Base-by-base conservation (phyloP, 2,329 filamentous ascomycete species). In the Fusarium sp. region DNA sequence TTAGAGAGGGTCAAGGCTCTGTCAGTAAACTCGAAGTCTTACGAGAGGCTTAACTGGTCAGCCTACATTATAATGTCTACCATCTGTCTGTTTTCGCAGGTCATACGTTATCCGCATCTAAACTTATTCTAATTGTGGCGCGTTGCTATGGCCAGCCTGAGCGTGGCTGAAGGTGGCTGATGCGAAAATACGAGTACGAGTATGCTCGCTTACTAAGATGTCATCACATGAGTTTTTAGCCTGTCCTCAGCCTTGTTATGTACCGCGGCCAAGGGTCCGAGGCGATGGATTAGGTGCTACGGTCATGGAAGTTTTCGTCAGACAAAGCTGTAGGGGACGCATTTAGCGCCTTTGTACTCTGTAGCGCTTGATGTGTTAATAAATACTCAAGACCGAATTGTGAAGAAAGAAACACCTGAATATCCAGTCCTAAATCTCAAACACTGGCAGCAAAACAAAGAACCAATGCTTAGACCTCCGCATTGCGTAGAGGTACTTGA, bases 221-320 rank as follows among this genome's bases (percentile, higher is more conserved):
- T 62, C 59, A 67, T 53, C 52, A 61, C 53, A 56, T 63, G 49
- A 64, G 58, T 40, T 40, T 24, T 36, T 28, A 40, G 31, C 41
- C 39, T 49, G 39, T 52, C 43, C 34, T 47, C 60, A 67, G 41
- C 62, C 55, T 58, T 45, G 52, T 43, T 48, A 31, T n/a, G 47
- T 51, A 29, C 31, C 13, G 4, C 40, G 15, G 24, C 42, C 44
- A 42, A 39, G 39, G 46, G n/a, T 41, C 25, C 22, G 19, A 24
- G 10, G 26, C 28, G 15, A 31, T 8, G 19, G 19, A 19, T 19
- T 19, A 19, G 19, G 19, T 19, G 19, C 19, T 19, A 3, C 19
- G 19, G 19, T 19, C 19, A 19, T 19, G 19, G 19, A 19, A 19
- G 19, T 19, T 19, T 19, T 26, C 40, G 25, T 36, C 41, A 19